Percentiles rank a stretch among this genome's conserved stretches.
These are phyloP conservation scores for Alliaria petiolata DNA, from an alignment of 345 rosid species.

Conservation along the genomic window DNA sequence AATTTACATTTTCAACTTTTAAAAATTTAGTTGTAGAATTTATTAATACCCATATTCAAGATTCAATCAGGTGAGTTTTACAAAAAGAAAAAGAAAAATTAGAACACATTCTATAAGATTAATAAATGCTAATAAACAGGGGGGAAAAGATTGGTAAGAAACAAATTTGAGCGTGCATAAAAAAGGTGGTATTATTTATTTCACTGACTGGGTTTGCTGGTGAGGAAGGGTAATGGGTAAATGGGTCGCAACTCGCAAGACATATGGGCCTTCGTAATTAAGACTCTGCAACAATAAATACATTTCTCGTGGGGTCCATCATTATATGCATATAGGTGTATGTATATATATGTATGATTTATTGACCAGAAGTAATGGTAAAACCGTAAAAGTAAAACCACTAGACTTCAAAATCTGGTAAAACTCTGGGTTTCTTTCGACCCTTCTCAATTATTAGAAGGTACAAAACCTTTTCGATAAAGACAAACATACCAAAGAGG, in stretches of 20 bases:
- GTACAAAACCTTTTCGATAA: conserved; percentile 7
- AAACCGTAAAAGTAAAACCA: conserved; percentile 16
- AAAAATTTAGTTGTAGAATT: no score
- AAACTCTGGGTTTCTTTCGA: not conserved
- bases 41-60: no score
- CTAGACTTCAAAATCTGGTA: not conserved
- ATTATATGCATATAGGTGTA: not conserved
- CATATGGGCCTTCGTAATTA: conserved; percentile 16
- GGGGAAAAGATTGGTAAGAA: no score
- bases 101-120: no score
- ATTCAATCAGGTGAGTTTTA: no score
- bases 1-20: no score
- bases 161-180: no score
- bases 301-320: conserved; percentile 10
- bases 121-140: no score
- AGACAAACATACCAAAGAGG: conserved; percentile 7
- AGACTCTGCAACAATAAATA: conserved; percentile 27
- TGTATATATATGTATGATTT: not conserved
- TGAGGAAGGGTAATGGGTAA: not conserved
- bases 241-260: conserved; percentile 21
- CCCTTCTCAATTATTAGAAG: conserved; percentile 10
- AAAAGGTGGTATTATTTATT: no score
- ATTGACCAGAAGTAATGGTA: not conserved
- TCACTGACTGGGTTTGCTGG: not conserved
- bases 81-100: no score